Conservation (phyloP, 257 asterid genomes). For the Ajuga chamaepitys region DNA sequence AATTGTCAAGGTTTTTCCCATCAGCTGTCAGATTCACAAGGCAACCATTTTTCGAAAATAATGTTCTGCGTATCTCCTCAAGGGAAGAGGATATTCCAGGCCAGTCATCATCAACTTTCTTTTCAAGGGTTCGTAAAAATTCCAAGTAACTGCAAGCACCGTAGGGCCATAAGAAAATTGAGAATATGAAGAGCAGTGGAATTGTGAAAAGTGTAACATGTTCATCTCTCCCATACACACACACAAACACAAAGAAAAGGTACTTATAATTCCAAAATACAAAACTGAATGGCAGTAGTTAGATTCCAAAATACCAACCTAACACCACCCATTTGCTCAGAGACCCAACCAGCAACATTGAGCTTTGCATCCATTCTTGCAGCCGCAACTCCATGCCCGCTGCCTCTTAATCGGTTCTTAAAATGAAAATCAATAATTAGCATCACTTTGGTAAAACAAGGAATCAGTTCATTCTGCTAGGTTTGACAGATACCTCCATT, state of each 20-base stretch:
- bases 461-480: background rate
- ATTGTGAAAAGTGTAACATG: background rate
- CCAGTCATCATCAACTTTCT: conserved; percentile 77
- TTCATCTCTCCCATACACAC: background rate
- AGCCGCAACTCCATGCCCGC: conserved; percentile 97
- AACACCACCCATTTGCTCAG: conserved; percentile 98
- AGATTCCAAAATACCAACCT: conserved; percentile 40
- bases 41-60: conserved; percentile 76
- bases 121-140: conserved; percentile 70
- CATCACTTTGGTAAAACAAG: conserved; percentile 6
- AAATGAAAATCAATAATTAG: conserved; percentile 35
- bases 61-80: conserved; percentile 77
- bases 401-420: conserved; percentile 95
- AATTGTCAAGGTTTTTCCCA: conserved; percentile 54
- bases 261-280: conserved; percentile 1
- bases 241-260: background rate
- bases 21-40: conserved; percentile 86
- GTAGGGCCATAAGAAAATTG: background rate
- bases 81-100: conserved; percentile 72
- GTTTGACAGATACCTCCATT: conserved; percentile 71
- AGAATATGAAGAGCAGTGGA: background rate
- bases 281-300: conserved; percentile 5
- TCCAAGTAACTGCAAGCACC: conserved; percentile 80
- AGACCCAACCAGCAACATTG: conserved; percentile 89
- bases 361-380: conserved; percentile 98